Evolutionary conservation across 2,329 filamentous ascomycete species (phyloP), one percentile per base, ranked within the genome.

Genomic region (Cyclaneusma minus): DNA sequence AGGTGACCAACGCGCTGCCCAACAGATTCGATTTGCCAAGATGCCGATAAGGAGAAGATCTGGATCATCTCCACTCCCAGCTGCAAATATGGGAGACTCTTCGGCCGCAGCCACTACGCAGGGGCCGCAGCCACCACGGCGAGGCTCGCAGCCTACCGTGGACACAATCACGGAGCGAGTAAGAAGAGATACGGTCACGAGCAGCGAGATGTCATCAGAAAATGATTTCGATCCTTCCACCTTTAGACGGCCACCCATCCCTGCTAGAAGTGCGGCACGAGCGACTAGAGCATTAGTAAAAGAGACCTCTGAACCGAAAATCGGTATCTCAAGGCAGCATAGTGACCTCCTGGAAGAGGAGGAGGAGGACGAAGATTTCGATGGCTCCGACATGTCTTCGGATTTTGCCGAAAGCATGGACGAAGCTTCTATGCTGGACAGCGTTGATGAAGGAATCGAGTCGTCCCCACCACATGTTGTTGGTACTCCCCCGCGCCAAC

Each of bases 1-100:
- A 27, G 61, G 67, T 2, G 76, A 82, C 30, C 64, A 72, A 34
- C 52, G 78, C 28, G 77, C 80, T 22, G 77, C 78, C 3, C 82
- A 91, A 47, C 82, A 91, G 49, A 93, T 95, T 48, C 85, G 87
- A 45, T 98, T 98, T 51, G 73, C 79, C 25, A 95, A 95, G 54
- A 87, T 94, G 81, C 87, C 89, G 1, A 66, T 93, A 22, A 70
- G 85, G 16, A 73, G 72, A 38, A 73, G 87, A 29, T 81, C 85
- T 14, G 87, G 82, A 7, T 94, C 85, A 1, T 94, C 87, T 24
- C 87, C 87, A 3, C 73, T 80, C 19, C 74, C 82, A 37, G 68
- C 64, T 9, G 73, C 72, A 10, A 69, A 64, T 32, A 51, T 70
- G 14, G 61, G 62, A 22, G 71, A 75, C 32, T 59, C 63, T 3